Evolutionary conservation across 768 basidiomycete genomes (phyloP), one percentile per base, ranked within the genome.

Genomic region (Termitomyces sp.): DNA sequence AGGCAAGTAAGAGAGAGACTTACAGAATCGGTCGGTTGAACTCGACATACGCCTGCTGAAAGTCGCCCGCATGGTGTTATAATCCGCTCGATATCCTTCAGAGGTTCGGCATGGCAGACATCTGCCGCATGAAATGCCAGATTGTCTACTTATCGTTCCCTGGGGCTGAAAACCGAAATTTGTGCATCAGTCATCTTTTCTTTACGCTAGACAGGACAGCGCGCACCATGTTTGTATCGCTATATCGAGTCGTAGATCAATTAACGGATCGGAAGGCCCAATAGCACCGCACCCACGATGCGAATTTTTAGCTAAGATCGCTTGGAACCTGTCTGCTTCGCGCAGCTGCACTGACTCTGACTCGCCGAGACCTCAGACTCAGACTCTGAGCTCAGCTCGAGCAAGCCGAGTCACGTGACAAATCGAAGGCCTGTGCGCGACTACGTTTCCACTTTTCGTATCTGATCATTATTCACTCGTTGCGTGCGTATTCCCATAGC

Each of bases 161-260:
- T 93, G 88, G 72, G 95, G 77, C 90, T 93, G 65, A 6, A 37
- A 48, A 13, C 13, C 20, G 2, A 30, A 48, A 6, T 0, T 2
- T 6, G 24, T 30, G n/a, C n/a, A 30, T 20, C 5, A 36, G n/a
- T n/a, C n/a, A n/a, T n/a, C n/a, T n/a, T n/a, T n/a, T n/a, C n/a
- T n/a, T n/a, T n/a, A n/a, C n/a, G 16, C 14, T n/a, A 7, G 22
- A 12, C 14, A 33, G 32, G 46, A 3, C 4, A 14, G 22, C 14
- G 74, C 83, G 62, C 59, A 93, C 93, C 85, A 96, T 91, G 70
- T 98, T 97, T 0, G 95, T 95, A 69, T 98, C 96, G 64, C 91
- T 92, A 83, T 79, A 68, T 99, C 98, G 43, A 96, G 50, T 1
- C 95, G 95, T 84, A 96, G 86, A 4, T 88, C 89, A 0, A 88